Evolutionary conservation across 176 grass and related monocot genomes (phyloP).

Genomic region (Thinopyrum elongatum): DNA sequence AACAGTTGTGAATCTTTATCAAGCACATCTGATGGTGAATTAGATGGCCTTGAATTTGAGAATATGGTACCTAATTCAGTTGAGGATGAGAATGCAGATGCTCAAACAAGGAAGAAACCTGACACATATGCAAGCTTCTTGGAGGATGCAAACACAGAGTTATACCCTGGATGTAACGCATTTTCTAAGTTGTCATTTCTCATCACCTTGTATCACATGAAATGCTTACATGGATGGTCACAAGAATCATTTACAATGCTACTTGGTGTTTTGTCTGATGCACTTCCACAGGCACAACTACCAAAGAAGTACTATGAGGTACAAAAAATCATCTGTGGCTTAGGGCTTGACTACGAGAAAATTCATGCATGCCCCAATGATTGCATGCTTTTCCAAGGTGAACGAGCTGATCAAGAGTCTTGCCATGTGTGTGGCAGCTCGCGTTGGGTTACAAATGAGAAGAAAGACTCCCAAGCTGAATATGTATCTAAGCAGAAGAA

Average conservation of each 20-base stretch:
- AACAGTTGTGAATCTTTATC: neutral
- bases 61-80: neutral
- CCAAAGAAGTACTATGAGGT: neutral
- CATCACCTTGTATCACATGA: conserved; percentile 14
- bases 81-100: neutral
- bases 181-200: conserved; percentile 8
- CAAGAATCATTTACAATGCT: no score
- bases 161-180: neutral
- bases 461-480: neutral
- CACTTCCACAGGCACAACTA: no score
- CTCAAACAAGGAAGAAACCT: neutral
- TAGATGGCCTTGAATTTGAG: neutral
- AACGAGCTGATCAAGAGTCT: neutral
- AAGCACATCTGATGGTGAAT: neutral
- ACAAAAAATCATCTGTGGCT: conserved; percentile 11
- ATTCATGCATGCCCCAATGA: conserved; percentile 37
- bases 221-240: neutral
- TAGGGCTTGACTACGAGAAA: conserved; percentile 17
- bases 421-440: conserved; percentile 11
- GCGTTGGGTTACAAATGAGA: neutral
- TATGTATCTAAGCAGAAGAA: neutral
- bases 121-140: neutral
- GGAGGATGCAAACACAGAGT: neutral
- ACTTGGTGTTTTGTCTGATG: no score
- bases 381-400: conserved; percentile 1